Base-by-base conservation (phyloP, 192 early-diverging fungal genomes). In the Coemansia sp. region DNA sequence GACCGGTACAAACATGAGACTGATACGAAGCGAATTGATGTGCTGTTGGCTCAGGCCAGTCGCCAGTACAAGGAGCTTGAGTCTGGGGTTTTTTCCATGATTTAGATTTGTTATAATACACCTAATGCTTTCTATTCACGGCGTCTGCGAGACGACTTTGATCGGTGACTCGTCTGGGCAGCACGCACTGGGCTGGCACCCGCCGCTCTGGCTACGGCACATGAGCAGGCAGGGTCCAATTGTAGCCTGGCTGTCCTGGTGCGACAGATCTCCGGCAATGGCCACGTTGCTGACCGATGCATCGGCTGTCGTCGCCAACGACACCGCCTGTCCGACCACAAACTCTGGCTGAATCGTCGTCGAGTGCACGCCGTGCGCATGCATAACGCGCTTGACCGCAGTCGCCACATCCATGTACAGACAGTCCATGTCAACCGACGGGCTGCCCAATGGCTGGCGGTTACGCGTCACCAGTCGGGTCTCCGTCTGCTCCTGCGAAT, bases 321-420 rank as follows among this genome's bases (percentile, higher is more conserved):
- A 62, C 12, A 81, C 69, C 2, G 73, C 29, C 62, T 81, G 72
- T 2, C 69, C 73, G 26, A 81, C 74, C 7, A 88, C 82, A 82
- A 93, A 94, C 75, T 97, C 94, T 14, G 93, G 93, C 75, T 97
- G 94, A 45, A 97, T 88, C 2, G 94, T 95, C 1, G 90, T 90
- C 20, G 89, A 90, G 66, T 97, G 95, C 37, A 97, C 81, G 13
- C 94, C 94, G 59, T 86, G 78, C 2, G 68, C 59, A 65, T 95
- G 93, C 78, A 97, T 84, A 19, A 88, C 70, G n/a, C 64, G 68
- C 81, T 93, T 92, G 66, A 97, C 86, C 12, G 80, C 57, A 16
- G 82, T 62, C 7, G 90, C 89, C 20, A 95, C 78, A 7, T 71
- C 68, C 87, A 91, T 91, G 61, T 92, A 95, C 68, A 81, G 38